A percentile compares a stretch with the other conserved stretches of the same genome.
Conservation (phyloP, 257 asterid species). For the Solanum chmielewskii region DNA sequence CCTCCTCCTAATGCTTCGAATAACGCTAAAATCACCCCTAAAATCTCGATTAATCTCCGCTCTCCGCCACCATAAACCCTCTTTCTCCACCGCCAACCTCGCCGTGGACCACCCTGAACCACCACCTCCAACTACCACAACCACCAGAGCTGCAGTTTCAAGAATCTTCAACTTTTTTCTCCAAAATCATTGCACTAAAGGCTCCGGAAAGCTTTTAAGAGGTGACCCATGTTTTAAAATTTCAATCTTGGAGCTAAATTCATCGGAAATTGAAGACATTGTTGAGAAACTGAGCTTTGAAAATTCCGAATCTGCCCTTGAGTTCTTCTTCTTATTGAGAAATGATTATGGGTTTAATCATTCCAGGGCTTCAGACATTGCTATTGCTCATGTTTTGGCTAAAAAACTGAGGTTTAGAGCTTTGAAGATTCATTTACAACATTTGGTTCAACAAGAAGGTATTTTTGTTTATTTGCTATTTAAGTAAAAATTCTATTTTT, state of each 20-base stretch:
- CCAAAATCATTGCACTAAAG: constrained; percentile 5
- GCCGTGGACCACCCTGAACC: constrained; percentile 11
- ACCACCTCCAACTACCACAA: background rate
- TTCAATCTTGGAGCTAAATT: constrained; percentile 15
- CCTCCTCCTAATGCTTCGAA: constrained; percentile 17
- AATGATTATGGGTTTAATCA: constrained; percentile 42
- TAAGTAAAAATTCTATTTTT: background rate
- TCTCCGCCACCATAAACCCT: background rate
- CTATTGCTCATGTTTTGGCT: constrained; percentile 58
- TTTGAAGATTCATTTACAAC: constrained; percentile 38
- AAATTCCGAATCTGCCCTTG: constrained; percentile 37
- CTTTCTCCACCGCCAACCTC: constrained; percentile 15
- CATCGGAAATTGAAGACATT: constrained; percentile 36
- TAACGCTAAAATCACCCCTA: constrained; percentile 23
- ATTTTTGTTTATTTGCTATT: background rate
- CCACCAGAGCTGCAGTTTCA: constrained; percentile 8
- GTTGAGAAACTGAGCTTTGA: constrained; percentile 16
- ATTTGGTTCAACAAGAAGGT: constrained; percentile 19
- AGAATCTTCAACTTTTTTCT: constrained; percentile 29
- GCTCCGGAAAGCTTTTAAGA: constrained; percentile 13
- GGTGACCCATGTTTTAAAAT: constrained; percentile 17
- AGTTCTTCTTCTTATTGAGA: constrained; percentile 52
- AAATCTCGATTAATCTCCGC: constrained; percentile 13
- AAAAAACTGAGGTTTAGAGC: constrained; percentile 37
- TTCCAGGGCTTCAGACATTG: constrained; percentile 21